Evolutionary conservation across 495 filamentous ascomycete species (phyloP), one percentile per base, ranked within the genome.

Genomic region (Sordaria brevicollis): DNA sequence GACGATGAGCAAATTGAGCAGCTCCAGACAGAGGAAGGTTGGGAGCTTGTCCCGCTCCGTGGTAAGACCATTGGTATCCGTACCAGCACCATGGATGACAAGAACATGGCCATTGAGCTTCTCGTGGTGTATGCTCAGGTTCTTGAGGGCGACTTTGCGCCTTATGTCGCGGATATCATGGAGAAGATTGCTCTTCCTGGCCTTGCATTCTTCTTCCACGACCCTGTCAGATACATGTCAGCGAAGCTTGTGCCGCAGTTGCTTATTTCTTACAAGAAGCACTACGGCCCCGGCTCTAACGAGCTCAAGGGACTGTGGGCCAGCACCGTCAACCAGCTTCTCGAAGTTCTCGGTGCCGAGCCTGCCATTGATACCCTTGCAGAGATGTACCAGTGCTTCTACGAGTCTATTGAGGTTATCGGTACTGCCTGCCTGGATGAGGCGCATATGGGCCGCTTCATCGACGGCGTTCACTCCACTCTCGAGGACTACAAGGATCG

Each of bases 321-420:
- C 70, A 88, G 85, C 70, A 95, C 96, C 4, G 89, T 96, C 7
- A 91, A 90, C 68, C 97, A 96, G 80, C 84, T 99, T 54, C 88
- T 98, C 35, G 96, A 97, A 78, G 94, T 97, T 3, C 86, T 99
- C n/a, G 92, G 87, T 70, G 92, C 92, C 0, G 96, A 99, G 81
- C 94, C 96, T 8, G 93, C 93, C 0, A 92, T 99, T 62, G 96
- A 99, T 73, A 96, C 94, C 0, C 87, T 99, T 21, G 94, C 96
- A 11, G 96, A 98, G 82, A 97, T 99, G 92, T 99, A 97, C 78
- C 94, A 98, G 80, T 98, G 95, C 85, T 98, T 98, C 84, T 99
- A 99, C 79, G 96, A 99, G 79, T 97, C 92, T 7, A 92, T 99
- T 19, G 95, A 97, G 81, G 92, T 97, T 7, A 88, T 97, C 70